Conservation (phyloP, 306 rosid genomes). For the Lablab purpureus region DNA sequence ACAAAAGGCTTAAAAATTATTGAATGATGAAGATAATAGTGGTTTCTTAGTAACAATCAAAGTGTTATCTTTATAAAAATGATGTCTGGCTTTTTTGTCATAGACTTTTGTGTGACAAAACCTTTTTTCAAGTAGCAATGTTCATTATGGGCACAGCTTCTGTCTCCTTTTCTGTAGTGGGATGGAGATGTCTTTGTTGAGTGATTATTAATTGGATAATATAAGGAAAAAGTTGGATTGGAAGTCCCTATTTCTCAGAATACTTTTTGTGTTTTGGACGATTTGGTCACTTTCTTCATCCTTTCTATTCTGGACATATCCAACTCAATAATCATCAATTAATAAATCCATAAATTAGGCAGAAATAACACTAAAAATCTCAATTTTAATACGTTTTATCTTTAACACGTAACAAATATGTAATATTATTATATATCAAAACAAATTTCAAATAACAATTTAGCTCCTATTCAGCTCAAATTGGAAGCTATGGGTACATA, state of each 20-base stretch:
- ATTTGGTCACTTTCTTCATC: not conserved
- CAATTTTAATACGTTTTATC: no score
- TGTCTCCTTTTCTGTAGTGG: slow-evolving; percentile 11
- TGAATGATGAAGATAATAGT: not conserved
- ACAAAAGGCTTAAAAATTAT: not conserved
- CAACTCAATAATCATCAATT: not conserved
- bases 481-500: not conserved
- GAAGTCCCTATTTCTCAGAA: not conserved
- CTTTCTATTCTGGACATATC: not conserved
- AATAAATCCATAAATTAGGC: not conserved
- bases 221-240: not conserved
- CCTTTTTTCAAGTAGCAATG: not conserved
- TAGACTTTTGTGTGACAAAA: slow-evolving; percentile 9
- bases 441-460: no score
- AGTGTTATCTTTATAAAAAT: slow-evolving; percentile 19
- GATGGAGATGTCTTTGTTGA: not conserved
- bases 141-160: slow-evolving; percentile 1
- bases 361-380: no score
- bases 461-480: slow-evolving; percentile 1
- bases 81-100: slow-evolving; percentile 10
- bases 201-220: not conserved
- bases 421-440: no score
- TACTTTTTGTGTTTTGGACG: not conserved
- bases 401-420: no score
- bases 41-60: slow-evolving; percentile 38